Evolutionary conservation across 805 yeast genomes (phyloP).

Genomic region (Myxozyma mucilagina): DNA sequence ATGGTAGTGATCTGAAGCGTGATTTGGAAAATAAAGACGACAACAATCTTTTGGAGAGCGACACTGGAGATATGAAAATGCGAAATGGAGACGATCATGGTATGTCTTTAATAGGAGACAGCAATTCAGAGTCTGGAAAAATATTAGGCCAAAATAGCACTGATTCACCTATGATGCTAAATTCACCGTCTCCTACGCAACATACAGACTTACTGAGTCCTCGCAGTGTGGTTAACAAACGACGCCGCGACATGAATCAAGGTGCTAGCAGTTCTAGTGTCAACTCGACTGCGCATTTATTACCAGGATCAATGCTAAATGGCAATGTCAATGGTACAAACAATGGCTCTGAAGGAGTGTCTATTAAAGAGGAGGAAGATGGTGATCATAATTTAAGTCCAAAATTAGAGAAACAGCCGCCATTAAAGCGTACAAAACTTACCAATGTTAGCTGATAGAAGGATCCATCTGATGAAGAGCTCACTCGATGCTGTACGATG

Average conservation of each 20-base stretch:
- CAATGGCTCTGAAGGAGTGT: neutral
- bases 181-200: constrained; percentile 17
- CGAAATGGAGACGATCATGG: neutral
- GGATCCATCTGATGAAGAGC: too few species aligned
- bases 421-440: constrained; percentile 1
- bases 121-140: neutral
- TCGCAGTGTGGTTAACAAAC: constrained; percentile 11
- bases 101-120: neutral
- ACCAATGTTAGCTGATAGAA: neutral
- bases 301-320: neutral
- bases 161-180: constrained; percentile 4
- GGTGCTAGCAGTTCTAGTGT: neutral
- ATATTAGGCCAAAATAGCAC: neutral
- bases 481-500: too few species aligned
- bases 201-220: constrained; percentile 12
- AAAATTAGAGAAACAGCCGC: neutral
- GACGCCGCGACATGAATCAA: constrained; percentile 13
- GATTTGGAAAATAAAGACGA: neutral
- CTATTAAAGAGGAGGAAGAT: constrained; percentile 14
- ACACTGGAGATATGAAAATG: neutral
- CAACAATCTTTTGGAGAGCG: neutral
- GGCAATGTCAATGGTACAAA: neutral
- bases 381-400: constrained; percentile 2
- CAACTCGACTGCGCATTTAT: neutral
- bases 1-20: neutral